Percentiles rank a stretch among this genome's conserved stretches.
Conservation (phyloP, 768 basidiomycete genomes). For the Heimioporus sp. region DNA sequence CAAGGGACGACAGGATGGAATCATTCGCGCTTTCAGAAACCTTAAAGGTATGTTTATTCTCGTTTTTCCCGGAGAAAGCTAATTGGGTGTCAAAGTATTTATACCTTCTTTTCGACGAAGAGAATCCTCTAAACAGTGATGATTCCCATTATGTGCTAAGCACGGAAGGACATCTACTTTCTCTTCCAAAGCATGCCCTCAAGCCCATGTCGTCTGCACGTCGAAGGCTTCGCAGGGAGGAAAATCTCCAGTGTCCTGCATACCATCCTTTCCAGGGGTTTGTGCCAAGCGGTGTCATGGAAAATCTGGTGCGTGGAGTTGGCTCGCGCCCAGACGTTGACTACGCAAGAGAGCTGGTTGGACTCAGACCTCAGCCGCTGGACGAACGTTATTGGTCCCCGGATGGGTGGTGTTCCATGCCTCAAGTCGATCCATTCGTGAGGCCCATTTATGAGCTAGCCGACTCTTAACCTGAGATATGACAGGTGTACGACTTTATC, state of each 20-base stretch:
- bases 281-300: conserved; percentile 29
- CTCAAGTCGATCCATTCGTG: conserved; percentile 70
- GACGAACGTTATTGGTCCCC: conserved; percentile 63
- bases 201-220: conserved; percentile 57
- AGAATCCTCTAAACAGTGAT: conserved; percentile 67
- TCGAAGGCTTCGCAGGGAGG: conserved; percentile 57
- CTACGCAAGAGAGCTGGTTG: conserved; percentile 73
- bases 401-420: conserved; percentile 74
- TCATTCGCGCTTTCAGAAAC: conserved; percentile 94
- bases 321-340: conserved; percentile 74
- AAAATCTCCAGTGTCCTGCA: conserved; percentile 71
- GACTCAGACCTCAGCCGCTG: conserved; percentile 43
- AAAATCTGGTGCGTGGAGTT: conserved; percentile 65
- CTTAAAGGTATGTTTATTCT: conserved; percentile 59
- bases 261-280: conserved; percentile 48
- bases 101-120: conserved; percentile 88
- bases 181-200: conserved; percentile 54
- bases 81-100: conserved; percentile 62
- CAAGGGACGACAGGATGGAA: conserved; percentile 94
- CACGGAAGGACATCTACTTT: conserved; percentile 91
- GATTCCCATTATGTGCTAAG: conserved; percentile 90
- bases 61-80: background rate
- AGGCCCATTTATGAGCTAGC: conserved; percentile 11
- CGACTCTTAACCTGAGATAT: conserved; percentile 1
- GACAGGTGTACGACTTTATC: conserved; percentile 79